phyloP scores from a whole-genome alignment of 2,329 filamentous ascomycete genomes.

The Colletotrichum chlorophyti region DNA sequence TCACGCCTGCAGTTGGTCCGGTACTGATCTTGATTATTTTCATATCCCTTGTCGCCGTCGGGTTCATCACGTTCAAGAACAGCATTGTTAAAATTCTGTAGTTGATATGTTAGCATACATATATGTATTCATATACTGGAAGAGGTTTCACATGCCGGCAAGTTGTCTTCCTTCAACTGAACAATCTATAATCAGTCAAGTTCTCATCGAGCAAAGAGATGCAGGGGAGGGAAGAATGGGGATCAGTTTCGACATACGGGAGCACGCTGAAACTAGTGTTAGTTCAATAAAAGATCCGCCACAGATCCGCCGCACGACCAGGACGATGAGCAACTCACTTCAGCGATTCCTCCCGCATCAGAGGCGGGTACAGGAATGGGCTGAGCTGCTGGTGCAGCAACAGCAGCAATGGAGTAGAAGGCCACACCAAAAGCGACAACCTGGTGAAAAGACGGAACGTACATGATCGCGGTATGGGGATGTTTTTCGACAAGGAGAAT shows the following conservation, averaged over 20 bases:
- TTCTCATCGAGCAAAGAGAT: too few species aligned
- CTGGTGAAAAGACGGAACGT: constrained; percentile 14
- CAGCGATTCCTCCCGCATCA: not conserved
- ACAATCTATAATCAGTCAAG: too few species aligned
- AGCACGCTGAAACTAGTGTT: constrained; percentile 3
- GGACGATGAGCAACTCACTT: not conserved
- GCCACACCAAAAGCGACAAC: constrained; percentile 13
- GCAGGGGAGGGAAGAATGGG: too few species aligned
- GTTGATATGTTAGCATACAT: not conserved
- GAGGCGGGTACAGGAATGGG: not conserved
- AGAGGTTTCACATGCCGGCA: not conserved
- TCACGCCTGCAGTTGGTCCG: constrained; percentile 1
- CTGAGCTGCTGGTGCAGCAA: constrained; percentile 7
- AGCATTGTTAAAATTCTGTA: not conserved
- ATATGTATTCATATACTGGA: too few species aligned
- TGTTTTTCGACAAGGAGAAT: too few species aligned
- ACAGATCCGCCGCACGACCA: too few species aligned
- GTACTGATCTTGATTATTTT: not conserved
- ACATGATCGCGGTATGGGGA: not conserved
- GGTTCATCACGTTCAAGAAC: not conserved
- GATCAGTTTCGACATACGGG: too few species aligned
- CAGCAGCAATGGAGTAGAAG: constrained; percentile 4
- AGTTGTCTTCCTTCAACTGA: not conserved
- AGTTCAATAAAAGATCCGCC: too few species aligned
- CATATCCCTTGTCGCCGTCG: not conserved